Base-by-base conservation (phyloP, 2,329 filamentous ascomycete genomes). In the Aspergillus persii region DNA sequence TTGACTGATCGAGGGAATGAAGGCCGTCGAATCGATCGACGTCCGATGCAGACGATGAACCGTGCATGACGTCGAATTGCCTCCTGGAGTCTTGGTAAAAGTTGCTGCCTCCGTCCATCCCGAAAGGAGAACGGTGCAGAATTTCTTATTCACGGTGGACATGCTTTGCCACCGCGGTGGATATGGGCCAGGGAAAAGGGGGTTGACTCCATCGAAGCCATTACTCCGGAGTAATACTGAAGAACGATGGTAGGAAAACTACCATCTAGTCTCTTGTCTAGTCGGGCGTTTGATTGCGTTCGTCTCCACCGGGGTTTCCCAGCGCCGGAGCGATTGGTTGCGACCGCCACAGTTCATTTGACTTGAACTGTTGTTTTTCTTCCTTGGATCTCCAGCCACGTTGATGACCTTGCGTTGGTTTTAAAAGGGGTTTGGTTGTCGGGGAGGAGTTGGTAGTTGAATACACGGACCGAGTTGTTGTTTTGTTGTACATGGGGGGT, bases 51-150 rank as follows among this genome's bases (percentile, higher is more conserved):
- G 49, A 31, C 47, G 61, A 66, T 64, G 61, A 61, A 64, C 62
- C 56, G 62, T 62, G 58, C 63, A 67, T 67, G 65, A 67, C 65
- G 62, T 67, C 50, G 61, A 56, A 50, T 56, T 50, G 49, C 47
- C 30, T 44, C 30, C 18, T 23, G 29, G 30, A n/a, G 15, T 50
- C 27, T 48, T 44, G 47, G 33, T 26, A 36, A 23, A 27, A 49
- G 33, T 51, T 55, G 51, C 48, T 59, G 53, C 59, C 53, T 59
- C 52, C 44, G 30, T 46, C 29, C n/a, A 26, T 49, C 18, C 53
- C 56, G 27, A 23, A 59, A 57, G 36, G n/a, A 61, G 50, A 33
- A 63, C 30, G 18, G 18, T 23, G 18, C 18, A 23, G 18, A 23
- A 23, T 23, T 23, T 23, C 18, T 23, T 23, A 23, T 23, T 23